phyloP scores from a whole-genome alignment of 352 stramenopile species.

The Globisporangium middletonii region DNA sequence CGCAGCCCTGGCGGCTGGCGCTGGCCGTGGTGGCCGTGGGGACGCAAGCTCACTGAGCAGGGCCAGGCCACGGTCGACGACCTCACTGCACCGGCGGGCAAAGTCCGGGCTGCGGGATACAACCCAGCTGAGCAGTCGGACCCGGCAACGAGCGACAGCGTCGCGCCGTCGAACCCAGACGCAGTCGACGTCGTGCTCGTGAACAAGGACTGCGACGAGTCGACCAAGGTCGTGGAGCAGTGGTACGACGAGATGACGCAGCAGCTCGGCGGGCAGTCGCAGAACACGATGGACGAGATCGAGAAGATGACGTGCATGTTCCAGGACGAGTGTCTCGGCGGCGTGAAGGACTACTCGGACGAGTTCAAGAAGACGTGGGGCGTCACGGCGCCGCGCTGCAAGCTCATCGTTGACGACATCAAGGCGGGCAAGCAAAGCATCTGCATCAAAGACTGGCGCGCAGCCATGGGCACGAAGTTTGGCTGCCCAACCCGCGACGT shows the following conservation, averaged over 20 bases:
- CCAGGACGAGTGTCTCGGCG: constrained; percentile 42
- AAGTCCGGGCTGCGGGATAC: not conserved
- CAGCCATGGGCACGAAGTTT: constrained; percentile 34
- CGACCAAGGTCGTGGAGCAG: constrained; percentile 22
- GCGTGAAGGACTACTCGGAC: constrained; percentile 27
- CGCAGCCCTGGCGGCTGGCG: constrained; percentile 1
- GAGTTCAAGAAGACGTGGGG: constrained; percentile 43
- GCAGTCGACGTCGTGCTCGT: constrained; percentile 26
- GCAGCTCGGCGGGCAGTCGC: constrained; percentile 24
- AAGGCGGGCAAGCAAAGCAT: constrained; percentile 29
- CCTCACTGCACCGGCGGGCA: not conserved
- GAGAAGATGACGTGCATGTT: constrained; percentile 51
- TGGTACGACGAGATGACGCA: constrained; percentile 35
- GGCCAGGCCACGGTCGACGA: not conserved
- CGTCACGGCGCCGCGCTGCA: constrained; percentile 25
- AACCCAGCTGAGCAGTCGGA: constrained; percentile 4
- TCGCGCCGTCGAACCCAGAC: constrained; percentile 1
- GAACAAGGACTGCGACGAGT: constrained; percentile 11
- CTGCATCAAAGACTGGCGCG: constrained; percentile 21
- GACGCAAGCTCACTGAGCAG: constrained; percentile 2
- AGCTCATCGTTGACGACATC: constrained; percentile 39
- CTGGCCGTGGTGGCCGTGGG: constrained; percentile 11
- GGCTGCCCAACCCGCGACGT: constrained; percentile 26
- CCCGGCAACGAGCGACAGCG: constrained; percentile 2
- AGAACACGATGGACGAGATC: constrained; percentile 33